Evolutionary conservation across 768 basidiomycete species (phyloP).

Genomic region (Tricholoma bakamatsutake): DNA sequence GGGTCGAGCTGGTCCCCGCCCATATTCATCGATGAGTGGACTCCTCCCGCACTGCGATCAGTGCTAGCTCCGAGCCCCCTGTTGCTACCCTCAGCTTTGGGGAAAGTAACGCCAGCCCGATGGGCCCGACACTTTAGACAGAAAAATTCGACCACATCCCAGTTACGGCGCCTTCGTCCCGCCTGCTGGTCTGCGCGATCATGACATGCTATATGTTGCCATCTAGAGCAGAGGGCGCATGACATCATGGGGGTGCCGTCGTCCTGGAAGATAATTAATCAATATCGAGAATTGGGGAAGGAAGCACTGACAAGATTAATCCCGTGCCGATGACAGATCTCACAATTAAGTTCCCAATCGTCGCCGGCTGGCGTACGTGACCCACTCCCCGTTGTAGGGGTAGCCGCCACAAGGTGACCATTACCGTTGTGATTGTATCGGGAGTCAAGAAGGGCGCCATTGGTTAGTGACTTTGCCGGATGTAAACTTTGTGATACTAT

Average conservation of each 20-base stretch:
- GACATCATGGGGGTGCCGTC: slow-evolving; percentile 75
- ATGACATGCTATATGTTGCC: slow-evolving; percentile 90
- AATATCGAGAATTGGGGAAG: background rate
- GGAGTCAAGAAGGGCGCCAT: background rate
- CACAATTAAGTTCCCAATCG: slow-evolving; percentile 86
- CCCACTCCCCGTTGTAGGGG: slow-evolving; percentile 20
- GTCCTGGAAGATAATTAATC: slow-evolving; percentile 42
- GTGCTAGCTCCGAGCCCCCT: background rate
- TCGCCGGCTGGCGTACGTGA: slow-evolving; percentile 51
- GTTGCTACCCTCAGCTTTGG: slow-evolving; percentile 6
- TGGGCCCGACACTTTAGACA: slow-evolving; percentile 52
- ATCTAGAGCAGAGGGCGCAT: slow-evolving; percentile 75
- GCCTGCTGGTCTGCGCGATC: slow-evolving; percentile 60
- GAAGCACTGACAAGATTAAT: slow-evolving; percentile 59
- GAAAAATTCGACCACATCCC: slow-evolving; percentile 81
- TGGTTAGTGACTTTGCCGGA: slow-evolving; percentile 5
- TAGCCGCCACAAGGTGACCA: background rate
- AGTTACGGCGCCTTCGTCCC: slow-evolving; percentile 68
- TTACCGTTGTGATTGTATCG: background rate
- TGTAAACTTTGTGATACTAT: background rate
- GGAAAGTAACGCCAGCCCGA: slow-evolving; percentile 4
- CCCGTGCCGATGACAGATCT: slow-evolving; percentile 71
- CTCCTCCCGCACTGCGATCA: background rate
- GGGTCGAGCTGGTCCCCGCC: background rate
- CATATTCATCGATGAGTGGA: background rate